A percentile compares a stretch with the other conserved stretches of the same genome.
Evolutionary conservation across 176 grass and related monocot genomes (phyloP).

Genomic region (Saccharum officinarum): DNA sequence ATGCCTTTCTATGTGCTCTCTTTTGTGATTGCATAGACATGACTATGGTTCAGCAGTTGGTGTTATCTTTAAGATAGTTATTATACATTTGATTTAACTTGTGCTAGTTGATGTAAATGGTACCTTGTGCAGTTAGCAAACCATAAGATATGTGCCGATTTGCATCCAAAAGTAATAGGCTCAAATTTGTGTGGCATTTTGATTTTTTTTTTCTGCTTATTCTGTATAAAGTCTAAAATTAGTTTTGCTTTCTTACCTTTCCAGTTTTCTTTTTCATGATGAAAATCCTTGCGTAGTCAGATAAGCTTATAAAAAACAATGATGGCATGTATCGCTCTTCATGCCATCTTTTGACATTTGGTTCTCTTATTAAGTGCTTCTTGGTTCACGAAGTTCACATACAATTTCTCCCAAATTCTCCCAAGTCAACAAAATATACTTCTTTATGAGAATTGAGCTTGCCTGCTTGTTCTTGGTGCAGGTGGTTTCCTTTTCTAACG

Average conservation of each 20-base stretch:
- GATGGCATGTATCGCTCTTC: neutral
- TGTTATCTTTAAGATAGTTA: neutral
- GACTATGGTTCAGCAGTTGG: neutral
- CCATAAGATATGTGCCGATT: neutral
- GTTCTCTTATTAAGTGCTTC: constrained; percentile 9
- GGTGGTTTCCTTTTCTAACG: constrained; percentile 97
- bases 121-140: neutral
- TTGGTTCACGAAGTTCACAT: neutral
- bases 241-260: neutral
- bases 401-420: neutral
- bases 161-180: constrained; percentile 14
- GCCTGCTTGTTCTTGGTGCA: constrained; percentile 42
- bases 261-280: neutral
- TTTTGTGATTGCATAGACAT: constrained; percentile 30
- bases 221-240: too few relatives aligned
- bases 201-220: neutral
- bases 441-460: constrained; percentile 12
- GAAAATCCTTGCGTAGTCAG: constrained; percentile 3
- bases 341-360: neutral
- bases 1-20: neutral
- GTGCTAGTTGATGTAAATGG: neutral
- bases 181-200: neutral
- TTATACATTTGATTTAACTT: neutral
- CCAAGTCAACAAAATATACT: neutral
- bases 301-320: neutral